Percentiles rank a stretch among this genome's conserved stretches.
Evolutionary conservation across 306 rosid genomes (phyloP).

Genomic region (Luffa acutangula): DNA sequence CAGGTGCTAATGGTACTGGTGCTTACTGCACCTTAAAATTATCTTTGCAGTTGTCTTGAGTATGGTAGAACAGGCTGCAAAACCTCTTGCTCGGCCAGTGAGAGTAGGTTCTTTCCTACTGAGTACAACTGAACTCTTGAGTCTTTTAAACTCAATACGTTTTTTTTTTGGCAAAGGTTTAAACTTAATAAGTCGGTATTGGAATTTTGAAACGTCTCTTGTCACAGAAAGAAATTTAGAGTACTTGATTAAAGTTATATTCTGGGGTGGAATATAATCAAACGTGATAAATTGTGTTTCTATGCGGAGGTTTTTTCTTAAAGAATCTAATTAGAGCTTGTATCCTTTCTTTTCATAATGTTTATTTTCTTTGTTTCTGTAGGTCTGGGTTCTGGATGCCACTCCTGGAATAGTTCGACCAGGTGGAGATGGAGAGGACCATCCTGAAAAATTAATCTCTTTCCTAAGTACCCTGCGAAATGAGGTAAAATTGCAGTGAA

Average conservation of each 20-base stretch:
- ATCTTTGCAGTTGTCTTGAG: constrained; percentile 62
- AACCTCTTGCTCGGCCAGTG: constrained; percentile 95
- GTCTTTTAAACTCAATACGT: not conserved
- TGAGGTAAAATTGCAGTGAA: constrained; percentile 39
- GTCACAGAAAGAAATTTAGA: not conserved
- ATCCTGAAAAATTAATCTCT: constrained; percentile 81
- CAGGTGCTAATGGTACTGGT: constrained; percentile 13
- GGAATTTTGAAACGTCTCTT: not conserved
- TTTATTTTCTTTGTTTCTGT: constrained; percentile 18
- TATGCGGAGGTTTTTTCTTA: not conserved
- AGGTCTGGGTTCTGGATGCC: constrained; percentile 95
- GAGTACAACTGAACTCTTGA: not conserved
- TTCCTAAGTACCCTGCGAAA: constrained; percentile 55
- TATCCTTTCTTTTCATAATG: not conserved
- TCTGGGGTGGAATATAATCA: not conserved
- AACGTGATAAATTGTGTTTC: not conserved
- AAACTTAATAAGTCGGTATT: not conserved
- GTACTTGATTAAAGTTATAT: not conserved
- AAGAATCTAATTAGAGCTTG: not conserved
- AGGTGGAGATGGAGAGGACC: constrained; percentile 95
- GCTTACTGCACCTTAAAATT: constrained; percentile 14
- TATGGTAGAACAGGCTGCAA: constrained; percentile 98
- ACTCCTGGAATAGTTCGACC: constrained; percentile 86
- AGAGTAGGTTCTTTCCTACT: constrained; percentile 34
- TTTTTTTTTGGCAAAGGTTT: too few species aligned